Evolutionary conservation across 73 alveolate species (phyloP), one percentile per base, ranked within the genome.

Genomic region (Symbiodinium pilosum): DNA sequence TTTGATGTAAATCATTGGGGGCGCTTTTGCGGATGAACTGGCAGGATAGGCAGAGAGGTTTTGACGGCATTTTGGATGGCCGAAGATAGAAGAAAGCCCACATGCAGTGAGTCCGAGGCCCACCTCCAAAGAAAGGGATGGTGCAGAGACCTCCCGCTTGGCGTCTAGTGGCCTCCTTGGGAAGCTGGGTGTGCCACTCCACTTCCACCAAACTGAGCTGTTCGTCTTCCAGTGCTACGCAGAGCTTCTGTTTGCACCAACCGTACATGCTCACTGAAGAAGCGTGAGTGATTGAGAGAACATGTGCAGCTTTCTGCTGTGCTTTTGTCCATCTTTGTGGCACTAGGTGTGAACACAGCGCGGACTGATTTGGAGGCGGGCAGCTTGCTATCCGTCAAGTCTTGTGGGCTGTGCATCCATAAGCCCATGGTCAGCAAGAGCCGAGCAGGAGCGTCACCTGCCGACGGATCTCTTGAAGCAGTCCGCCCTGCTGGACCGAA

Each of bases 381-480:
- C 59, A n/a, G 21, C 59, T 47, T 47, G 59, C 6, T 14, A 47
- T 47, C 14, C 59, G 59, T 47, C n/a, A n/a, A n/a, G n/a, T n/a
- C n/a, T n/a, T n/a, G n/a, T n/a, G n/a, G n/a, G n/a, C n/a, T n/a
- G n/a, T n/a, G n/a, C n/a, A n/a, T n/a, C n/a, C n/a, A n/a, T n/a
- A n/a, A n/a, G n/a, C n/a, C n/a, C n/a, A n/a, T n/a, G n/a, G n/a
- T n/a, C n/a, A n/a, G n/a, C n/a, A n/a, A n/a, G n/a, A n/a, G n/a
- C 59, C 59, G 6, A 14, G 21, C 59, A 47, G 59, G 59, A 47
- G 59, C 59, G 59, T 14, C 21, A 9, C 59, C 32, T 9, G 32
- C 40, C 39, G 81, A 89, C 96, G 41, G 96, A 91, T 71, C 81
- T 69, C 56, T 54, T 91, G 88, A 91, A 91, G 97, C 97, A n/a